phyloP scores from a whole-genome alignment of 257 asterid species.

The Forsythia suspensa region DNA sequence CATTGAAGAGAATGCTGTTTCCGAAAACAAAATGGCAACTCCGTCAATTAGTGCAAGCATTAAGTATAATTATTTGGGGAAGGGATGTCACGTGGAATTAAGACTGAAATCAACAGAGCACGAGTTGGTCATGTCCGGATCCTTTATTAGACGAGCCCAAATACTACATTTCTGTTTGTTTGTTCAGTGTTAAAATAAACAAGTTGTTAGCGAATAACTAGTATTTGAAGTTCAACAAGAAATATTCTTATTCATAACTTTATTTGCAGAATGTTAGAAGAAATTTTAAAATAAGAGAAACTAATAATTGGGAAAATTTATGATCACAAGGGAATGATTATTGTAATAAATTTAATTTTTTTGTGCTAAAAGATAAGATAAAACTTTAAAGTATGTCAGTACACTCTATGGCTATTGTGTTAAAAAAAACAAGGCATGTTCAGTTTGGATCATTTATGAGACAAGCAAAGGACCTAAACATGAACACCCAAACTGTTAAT shows the following conservation, averaged over 20 bases:
- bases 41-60: background rate
- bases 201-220: background rate
- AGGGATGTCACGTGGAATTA: background rate
- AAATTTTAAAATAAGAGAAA: background rate
- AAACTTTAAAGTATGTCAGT: background rate
- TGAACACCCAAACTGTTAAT: background rate
- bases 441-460: background rate
- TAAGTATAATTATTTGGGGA: background rate
- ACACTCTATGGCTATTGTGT: background rate
- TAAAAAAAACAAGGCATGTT: background rate
- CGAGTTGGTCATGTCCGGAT: background rate
- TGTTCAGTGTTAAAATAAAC: background rate
- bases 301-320: background rate
- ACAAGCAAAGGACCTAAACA: background rate
- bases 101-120: background rate
- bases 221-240: background rate
- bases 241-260: background rate
- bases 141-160: background rate
- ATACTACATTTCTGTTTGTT: background rate
- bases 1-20: constrained; percentile 58
- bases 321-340: background rate
- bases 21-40: constrained; percentile 3
- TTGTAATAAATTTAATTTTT: background rate
- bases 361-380: background rate
- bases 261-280: background rate